These are phyloP conservation scores for Flaveria trinervia DNA, from an alignment of 129 eudicot species.

Conservation along the genomic window DNA sequence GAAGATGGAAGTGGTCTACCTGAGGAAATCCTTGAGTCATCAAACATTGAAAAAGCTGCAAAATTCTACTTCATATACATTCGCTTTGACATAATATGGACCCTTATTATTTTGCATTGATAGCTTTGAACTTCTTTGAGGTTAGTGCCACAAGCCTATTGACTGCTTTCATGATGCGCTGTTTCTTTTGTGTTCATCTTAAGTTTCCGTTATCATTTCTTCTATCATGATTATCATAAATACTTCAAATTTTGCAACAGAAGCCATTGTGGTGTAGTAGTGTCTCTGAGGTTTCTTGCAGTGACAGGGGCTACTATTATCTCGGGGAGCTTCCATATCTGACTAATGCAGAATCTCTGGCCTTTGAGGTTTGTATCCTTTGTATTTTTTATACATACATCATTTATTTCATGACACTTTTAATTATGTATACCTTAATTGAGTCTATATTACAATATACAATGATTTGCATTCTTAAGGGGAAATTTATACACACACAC, in stretches of 20 bases:
- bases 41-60: constrained; percentile 66
- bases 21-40: constrained; percentile 69
- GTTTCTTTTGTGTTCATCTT: neutral
- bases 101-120: constrained; percentile 73
- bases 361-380: constrained; percentile 65
- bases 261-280: constrained; percentile 87
- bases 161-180: neutral
- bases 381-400: neutral
- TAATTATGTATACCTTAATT: constrained; percentile 14
- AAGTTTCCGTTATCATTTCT: neutral
- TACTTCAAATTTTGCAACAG: constrained; percentile 42
- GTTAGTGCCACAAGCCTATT: constrained; percentile 39
- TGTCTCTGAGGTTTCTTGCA: constrained; percentile 50
- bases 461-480: too few relatives aligned
- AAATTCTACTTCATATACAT: constrained; percentile 63
- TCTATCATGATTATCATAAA: constrained; percentile 3
- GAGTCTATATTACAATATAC: neutral
- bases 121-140: constrained; percentile 82
- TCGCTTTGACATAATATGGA: constrained; percentile 78
- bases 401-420: neutral
- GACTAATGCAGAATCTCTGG: constrained; percentile 66
- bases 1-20: constrained; percentile 97
- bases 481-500: too few relatives aligned
- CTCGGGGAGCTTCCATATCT: constrained; percentile 92
- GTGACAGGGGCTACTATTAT: constrained; percentile 72